These are phyloP conservation scores for Phytopythium helicoides DNA, from an alignment of 352 stramenopile species.

Conservation along the genomic window DNA sequence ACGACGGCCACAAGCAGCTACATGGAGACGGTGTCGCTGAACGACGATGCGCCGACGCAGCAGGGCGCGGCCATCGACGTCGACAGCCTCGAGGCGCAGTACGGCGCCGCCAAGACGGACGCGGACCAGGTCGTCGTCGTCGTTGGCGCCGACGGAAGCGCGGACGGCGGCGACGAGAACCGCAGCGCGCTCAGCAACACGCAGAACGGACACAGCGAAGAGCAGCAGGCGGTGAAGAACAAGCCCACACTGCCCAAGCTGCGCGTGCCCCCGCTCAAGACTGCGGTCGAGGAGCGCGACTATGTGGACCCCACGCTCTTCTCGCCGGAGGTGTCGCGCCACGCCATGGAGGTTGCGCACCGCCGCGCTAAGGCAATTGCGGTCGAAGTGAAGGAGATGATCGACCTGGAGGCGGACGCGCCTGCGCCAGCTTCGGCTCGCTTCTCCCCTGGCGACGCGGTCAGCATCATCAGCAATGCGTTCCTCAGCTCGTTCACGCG, in stretches of 20 bases:
- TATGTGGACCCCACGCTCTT: constrained; percentile 82
- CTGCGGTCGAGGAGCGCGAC: constrained; percentile 46
- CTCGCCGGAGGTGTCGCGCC: constrained; percentile 75
- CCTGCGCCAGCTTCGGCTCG: constrained; percentile 17
- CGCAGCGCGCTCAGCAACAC: constrained; percentile 9
- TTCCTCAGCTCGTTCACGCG: constrained; percentile 60
- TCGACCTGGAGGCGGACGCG: constrained; percentile 38
- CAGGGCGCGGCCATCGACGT: constrained; percentile 21
- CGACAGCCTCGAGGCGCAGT: constrained; percentile 50
- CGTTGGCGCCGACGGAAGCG: constrained; percentile 18
- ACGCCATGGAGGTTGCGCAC: constrained; percentile 82
- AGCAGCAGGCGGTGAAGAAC: constrained; percentile 11
- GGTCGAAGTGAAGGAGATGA: constrained; percentile 72
- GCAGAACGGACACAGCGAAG: neutral
- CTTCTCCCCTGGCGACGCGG: constrained; percentile 55
- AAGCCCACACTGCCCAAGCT: constrained; percentile 41
- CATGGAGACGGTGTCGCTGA: constrained; percentile 76
- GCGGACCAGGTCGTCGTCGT: constrained; percentile 32
- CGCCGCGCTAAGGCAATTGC: constrained; percentile 70
- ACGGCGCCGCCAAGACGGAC: constrained; percentile 13
- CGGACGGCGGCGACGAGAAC: constrained; percentile 19
- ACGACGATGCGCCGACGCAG: constrained; percentile 42
- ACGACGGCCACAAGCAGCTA: constrained; percentile 38
- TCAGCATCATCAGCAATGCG: constrained; percentile 56
- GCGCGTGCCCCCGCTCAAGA: constrained; percentile 31